Evolutionary conservation across 2,329 filamentous ascomycete genomes (phyloP).

Genomic region (Xylariaceae sp.): DNA sequence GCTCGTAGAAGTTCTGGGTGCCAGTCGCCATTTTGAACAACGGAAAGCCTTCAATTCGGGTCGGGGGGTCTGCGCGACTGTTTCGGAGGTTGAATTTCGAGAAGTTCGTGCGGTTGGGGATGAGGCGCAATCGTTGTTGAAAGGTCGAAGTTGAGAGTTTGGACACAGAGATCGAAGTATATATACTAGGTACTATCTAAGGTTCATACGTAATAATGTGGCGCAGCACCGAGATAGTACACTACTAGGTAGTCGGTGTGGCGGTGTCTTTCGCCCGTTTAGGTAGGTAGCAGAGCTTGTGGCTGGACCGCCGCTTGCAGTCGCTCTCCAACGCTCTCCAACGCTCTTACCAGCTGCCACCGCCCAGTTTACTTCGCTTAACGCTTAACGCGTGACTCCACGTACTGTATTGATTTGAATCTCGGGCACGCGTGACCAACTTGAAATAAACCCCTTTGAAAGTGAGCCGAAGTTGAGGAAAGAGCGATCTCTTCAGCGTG

Average conservation of each 20-base stretch:
- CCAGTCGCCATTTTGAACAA: constrained; percentile 37
- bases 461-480: not conserved
- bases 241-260: too few species aligned
- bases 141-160: not conserved
- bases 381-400: too few species aligned
- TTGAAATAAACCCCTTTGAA: not conserved
- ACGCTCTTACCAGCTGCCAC: too few species aligned
- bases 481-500: constrained; percentile 21
- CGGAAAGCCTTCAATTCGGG: constrained; percentile 5
- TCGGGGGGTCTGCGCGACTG: not conserved
- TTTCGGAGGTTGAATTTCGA: not conserved
- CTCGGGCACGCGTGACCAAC: too few species aligned
- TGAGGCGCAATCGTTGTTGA: constrained; percentile 12
- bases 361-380: too few species aligned
- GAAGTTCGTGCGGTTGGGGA: not conserved
- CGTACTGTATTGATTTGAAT: too few species aligned
- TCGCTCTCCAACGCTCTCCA: too few species aligned
- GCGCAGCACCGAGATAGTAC: too few species aligned
- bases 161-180: not conserved
- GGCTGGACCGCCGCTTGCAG: too few species aligned
- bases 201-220: not conserved
- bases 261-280: too few species aligned
- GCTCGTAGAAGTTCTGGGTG: constrained; percentile 72
- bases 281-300: too few species aligned
- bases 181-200: not conserved